phyloP scores from a whole-genome alignment of 331 rosid species.

The Rosa hybrid region DNA sequence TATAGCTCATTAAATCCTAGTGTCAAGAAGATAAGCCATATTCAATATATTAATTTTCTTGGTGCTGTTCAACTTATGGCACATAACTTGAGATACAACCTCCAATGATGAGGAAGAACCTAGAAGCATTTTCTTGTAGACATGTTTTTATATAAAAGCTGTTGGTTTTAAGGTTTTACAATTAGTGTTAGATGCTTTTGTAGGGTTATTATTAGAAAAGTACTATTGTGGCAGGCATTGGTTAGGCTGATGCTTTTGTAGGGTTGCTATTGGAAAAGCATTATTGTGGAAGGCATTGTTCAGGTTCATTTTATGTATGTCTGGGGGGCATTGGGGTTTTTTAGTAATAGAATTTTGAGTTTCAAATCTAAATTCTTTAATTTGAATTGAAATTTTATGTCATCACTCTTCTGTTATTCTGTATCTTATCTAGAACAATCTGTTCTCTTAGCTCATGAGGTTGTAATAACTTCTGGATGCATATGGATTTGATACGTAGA shows the following conservation, averaged over 20 bases:
- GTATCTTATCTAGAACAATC: background rate
- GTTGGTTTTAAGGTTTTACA: background rate
- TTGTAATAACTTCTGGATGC: background rate
- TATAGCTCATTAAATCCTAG: conserved; percentile 13
- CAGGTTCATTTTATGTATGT: background rate
- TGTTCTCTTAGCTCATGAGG: background rate
- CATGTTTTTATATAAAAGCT: background rate
- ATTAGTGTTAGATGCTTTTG: background rate
- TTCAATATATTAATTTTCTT: conserved; percentile 5
- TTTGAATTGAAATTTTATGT: background rate
- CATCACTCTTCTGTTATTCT: background rate
- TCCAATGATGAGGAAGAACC: background rate
- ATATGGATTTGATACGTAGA: background rate
- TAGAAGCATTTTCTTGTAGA: background rate
- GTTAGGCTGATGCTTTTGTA: background rate
- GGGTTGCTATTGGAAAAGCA: background rate
- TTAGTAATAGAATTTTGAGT: background rate
- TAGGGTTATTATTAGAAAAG: background rate
- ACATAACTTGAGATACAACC: conserved; percentile 9
- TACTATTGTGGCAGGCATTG: background rate
- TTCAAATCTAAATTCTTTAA: background rate
- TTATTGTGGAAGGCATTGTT: background rate
- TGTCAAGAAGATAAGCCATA: conserved; percentile 1
- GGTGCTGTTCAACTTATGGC: background rate
- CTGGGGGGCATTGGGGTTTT: background rate